phyloP scores from a whole-genome alignment of 2,329 filamentous ascomycete genomes.

The Pseudocercospora crystallina region DNA sequence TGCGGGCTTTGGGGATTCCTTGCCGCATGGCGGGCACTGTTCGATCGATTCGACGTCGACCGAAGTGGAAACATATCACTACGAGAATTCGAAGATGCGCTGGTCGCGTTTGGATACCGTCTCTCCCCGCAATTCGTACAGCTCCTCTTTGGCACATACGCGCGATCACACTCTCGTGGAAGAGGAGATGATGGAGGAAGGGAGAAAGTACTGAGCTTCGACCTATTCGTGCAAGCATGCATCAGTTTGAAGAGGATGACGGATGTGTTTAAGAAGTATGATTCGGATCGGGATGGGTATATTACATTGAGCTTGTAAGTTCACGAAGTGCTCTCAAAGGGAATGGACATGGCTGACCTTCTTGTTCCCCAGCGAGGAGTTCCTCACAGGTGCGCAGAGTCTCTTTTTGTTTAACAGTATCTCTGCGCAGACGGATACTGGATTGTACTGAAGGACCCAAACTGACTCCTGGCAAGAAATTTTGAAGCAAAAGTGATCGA shows the following conservation, averaged over 20 bases:
- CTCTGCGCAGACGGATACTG: slow-evolving; percentile 51
- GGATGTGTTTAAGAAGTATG: slow-evolving; percentile 98
- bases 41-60: slow-evolving; percentile 92
- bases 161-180: slow-evolving; percentile 47
- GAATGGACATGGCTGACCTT: slow-evolving; percentile 4
- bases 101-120: slow-evolving; percentile 89
- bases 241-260: slow-evolving; percentile 98
- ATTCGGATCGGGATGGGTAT: slow-evolving; percentile 93
- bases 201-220: slow-evolving; percentile 60
- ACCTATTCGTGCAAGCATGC: slow-evolving; percentile 95
- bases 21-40: slow-evolving; percentile 87
- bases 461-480: slow-evolving; percentile 27
- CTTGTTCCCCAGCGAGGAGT: slow-evolving; percentile 43
- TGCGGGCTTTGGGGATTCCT: slow-evolving; percentile 96
- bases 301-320: slow-evolving; percentile 52
- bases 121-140: slow-evolving; percentile 80
- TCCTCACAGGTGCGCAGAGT: slow-evolving; percentile 56
- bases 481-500: slow-evolving; percentile 25
- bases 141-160: slow-evolving; percentile 84
- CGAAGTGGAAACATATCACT: slow-evolving; percentile 74
- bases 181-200: slow-evolving; percentile 38
- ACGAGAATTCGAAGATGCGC: slow-evolving; percentile 82
- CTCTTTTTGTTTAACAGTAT: slow-evolving; percentile 57
- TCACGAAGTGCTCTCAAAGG: not conserved
- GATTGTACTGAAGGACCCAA: slow-evolving; percentile 44